Evolutionary conservation across 192 early-diverging fungal genomes (phyloP), one percentile per base, ranked within the genome.

Genomic region (Spinellus fusiger): DNA sequence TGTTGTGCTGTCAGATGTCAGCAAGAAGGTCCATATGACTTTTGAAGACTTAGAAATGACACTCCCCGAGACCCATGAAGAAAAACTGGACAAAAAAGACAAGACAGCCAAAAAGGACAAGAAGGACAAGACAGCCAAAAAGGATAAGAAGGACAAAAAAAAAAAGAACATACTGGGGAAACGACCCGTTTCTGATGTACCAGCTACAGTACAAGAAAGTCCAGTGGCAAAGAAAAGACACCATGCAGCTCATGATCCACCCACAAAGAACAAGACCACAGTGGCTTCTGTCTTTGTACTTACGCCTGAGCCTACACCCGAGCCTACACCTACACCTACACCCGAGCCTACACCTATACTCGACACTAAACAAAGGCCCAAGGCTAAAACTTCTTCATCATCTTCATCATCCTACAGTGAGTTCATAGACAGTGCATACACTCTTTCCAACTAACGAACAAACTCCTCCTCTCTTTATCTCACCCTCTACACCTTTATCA

Each of bases 111-210:
- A 68, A 47, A 56, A 61, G 37, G 52, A 64, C 23, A 49, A 61
- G 62, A 60, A 64, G 37, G 55, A 53, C 0, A 54, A 62, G 53
- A 55, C 61, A 5, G 33, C 47, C 4, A 51, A 56, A 5, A 70
- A 70, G 32, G 59, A 65, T 1, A 61, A 64, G 29, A 61, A 65
- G n/a, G n/a, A n/a, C n/a, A n/a, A n/a, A n/a, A n/a, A n/a, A n/a
- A n/a, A n/a, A n/a, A n/a, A n/a, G n/a, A n/a, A n/a, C n/a, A n/a
- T n/a, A n/a, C n/a, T n/a, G n/a, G n/a, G n/a, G n/a, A n/a, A n/a
- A n/a, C n/a, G n/a, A n/a, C n/a, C n/a, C n/a, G n/a, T n/a, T n/a
- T n/a, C n/a, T n/a, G n/a, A n/a, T n/a, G n/a, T n/a, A n/a, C n/a
- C n/a, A n/a, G n/a, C n/a, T n/a, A n/a, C n/a, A n/a, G n/a, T n/a